Percentiles rank a stretch among this genome's conserved stretches.
Evolutionary conservation across 306 rosid genomes (phyloP).

Genomic region (Vicia sativa): DNA sequence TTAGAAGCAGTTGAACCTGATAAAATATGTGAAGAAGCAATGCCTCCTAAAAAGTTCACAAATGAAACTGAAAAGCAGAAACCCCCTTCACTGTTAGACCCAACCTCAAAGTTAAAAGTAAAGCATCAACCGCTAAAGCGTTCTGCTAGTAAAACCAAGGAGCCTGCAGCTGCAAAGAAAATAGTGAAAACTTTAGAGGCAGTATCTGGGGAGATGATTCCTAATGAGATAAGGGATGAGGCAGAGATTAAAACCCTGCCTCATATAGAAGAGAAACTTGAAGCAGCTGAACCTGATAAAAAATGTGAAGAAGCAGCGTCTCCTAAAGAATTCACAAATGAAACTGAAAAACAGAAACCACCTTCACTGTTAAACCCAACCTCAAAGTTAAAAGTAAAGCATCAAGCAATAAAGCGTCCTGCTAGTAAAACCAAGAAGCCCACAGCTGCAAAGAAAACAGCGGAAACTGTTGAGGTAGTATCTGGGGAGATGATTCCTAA

Average conservation of each 20-base stretch:
- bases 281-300: slow-evolving; percentile 10
- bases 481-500: slow-evolving; percentile 36
- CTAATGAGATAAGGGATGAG: slow-evolving; percentile 39
- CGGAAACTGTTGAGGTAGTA: slow-evolving; percentile 37
- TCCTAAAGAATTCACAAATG: slow-evolving; percentile 37
- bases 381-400: slow-evolving; percentile 46
- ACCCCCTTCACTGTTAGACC: slow-evolving; percentile 37
- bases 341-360: slow-evolving; percentile 39
- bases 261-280: not conserved
- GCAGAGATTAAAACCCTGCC: slow-evolving; percentile 30
- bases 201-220: slow-evolving; percentile 38
- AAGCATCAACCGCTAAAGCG: slow-evolving; percentile 44
- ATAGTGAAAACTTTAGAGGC: slow-evolving; percentile 36
- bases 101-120: slow-evolving; percentile 47
- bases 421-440: slow-evolving; percentile 47
- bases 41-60: slow-evolving; percentile 39
- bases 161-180: slow-evolving; percentile 33
- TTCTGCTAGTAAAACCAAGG: slow-evolving; percentile 49
- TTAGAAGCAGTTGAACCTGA: slow-evolving; percentile 39
- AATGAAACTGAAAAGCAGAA: slow-evolving; percentile 42
- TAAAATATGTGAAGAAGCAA: slow-evolving; percentile 42
- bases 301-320: slow-evolving; percentile 47
- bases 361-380: slow-evolving; percentile 43
- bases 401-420: slow-evolving; percentile 42
- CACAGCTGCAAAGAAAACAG: slow-evolving; percentile 23